Evolutionary conservation across 176 grass and related monocot genomes (phyloP).

Genomic region (Carex littledalei): DNA sequence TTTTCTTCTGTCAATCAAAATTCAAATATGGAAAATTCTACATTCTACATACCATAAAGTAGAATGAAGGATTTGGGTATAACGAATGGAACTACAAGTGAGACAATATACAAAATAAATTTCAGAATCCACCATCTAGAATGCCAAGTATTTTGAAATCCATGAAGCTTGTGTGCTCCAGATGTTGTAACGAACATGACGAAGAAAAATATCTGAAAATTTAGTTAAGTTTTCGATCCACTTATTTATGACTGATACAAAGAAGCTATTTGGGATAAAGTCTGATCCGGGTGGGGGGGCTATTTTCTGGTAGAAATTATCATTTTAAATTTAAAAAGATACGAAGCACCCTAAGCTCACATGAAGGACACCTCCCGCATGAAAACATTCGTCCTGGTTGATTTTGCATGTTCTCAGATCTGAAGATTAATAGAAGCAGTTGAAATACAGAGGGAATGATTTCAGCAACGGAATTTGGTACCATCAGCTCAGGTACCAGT

Average conservation of each 20-base stretch:
- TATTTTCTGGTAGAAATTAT: no score
- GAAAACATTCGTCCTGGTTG: constrained; percentile 59
- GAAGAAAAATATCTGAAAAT: constrained; percentile 72
- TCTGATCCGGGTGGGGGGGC: no score
- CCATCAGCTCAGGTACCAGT: neutral
- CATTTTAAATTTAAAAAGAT: constrained; percentile 50
- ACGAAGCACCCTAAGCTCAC: constrained; percentile 89
- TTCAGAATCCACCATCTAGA: constrained; percentile 80
- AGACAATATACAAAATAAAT: constrained; percentile 46
- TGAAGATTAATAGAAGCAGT: constrained; percentile 23
- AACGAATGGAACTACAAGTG: constrained; percentile 52
- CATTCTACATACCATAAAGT: constrained; percentile 56
- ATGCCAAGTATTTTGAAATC: constrained; percentile 73
- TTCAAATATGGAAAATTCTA: neutral
- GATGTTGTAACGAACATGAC: constrained; percentile 71
- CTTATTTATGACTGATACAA: no score
- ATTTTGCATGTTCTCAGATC: constrained; percentile 59
- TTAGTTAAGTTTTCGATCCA: constrained; percentile 5
- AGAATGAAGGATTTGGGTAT: constrained; percentile 65
- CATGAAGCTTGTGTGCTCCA: constrained; percentile 58
- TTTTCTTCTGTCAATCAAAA: neutral
- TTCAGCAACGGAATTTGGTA: neutral
- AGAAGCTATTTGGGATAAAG: no score
- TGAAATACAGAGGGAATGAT: neutral
- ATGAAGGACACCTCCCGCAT: constrained; percentile 62